Evolutionary conservation across 2,329 filamentous ascomycete species (phyloP).

Genomic region (Lasiodiplodia gonubiensis): DNA sequence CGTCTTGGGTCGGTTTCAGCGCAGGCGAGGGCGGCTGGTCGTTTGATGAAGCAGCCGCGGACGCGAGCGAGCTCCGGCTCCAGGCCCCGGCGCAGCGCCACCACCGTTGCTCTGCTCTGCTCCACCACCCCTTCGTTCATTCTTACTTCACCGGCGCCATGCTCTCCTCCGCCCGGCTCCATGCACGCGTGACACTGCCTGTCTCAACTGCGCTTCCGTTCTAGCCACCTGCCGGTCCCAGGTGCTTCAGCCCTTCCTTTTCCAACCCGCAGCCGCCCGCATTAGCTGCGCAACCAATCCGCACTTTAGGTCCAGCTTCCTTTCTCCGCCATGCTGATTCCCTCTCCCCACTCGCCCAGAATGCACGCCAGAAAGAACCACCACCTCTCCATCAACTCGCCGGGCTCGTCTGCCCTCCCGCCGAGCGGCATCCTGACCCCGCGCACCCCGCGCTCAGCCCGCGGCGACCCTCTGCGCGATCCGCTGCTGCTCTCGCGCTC

Average conservation of each 20-base stretch:
- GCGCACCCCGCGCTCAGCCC: slow-evolving; percentile 38
- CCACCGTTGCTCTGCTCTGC: neutral
- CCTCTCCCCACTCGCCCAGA: slow-evolving; percentile 32
- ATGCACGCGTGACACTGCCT: slow-evolving; percentile 17
- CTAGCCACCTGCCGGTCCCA: slow-evolving; percentile 23
- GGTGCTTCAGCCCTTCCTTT: slow-evolving; percentile 15
- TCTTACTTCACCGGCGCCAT: neutral
- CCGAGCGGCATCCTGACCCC: slow-evolving; percentile 46
- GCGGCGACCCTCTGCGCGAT: slow-evolving; percentile 54
- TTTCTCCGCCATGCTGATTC: slow-evolving; percentile 30
- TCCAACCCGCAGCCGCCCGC: slow-evolving; percentile 3
- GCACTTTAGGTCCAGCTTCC: slow-evolving; percentile 21
- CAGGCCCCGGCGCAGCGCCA: slow-evolving; percentile 1
- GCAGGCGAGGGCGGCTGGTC: slow-evolving; percentile 8
- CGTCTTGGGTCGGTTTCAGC: slow-evolving; percentile 12
- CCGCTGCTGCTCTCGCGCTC: slow-evolving; percentile 71
- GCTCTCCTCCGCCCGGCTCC: neutral
- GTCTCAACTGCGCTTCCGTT: slow-evolving; percentile 18
- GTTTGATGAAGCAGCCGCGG: slow-evolving; percentile 16
- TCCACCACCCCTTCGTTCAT: neutral
- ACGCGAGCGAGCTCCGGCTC: slow-evolving; percentile 15
- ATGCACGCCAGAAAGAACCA: slow-evolving; percentile 57
- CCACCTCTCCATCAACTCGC: slow-evolving; percentile 53
- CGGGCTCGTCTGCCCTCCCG: slow-evolving; percentile 41
- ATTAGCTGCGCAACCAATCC: slow-evolving; percentile 26